Base-by-base conservation (phyloP, 1,284 basidiomycete genomes). In the Mixia osmundae region DNA sequence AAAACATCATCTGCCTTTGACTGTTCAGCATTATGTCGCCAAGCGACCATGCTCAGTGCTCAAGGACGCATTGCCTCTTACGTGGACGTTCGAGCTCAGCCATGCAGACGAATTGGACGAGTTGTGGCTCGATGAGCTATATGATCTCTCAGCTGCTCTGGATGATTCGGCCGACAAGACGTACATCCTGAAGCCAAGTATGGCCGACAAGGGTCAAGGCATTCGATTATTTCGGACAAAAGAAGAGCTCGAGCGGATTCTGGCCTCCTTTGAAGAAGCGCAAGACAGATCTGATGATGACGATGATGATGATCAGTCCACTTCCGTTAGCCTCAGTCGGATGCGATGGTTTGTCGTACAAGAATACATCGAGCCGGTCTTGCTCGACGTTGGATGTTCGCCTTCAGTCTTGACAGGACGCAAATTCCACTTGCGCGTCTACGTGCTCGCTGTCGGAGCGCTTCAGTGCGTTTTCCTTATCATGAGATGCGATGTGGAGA, bases 141-240 rank as follows among this genome's bases (percentile, higher is more conserved):
- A 75, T 63, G 85, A 94, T 38, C 66, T 97, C 8, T 68, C 65
- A 3, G 58, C 67, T 37, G 60, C 64, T 20, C 62, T 94, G 23
- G 65, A 70, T 20, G 54, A 55, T 25, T 30, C 34, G 2, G 56
- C 56, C 30, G 47, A 56, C 5, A 68, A 61, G 42, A 83, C 46
- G 83, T 94, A 72, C 65, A 87, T 94, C 39, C 57, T 97, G 36
- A 99, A 99, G 58, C 87, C 91, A 25, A 83, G 83, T 9, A 91
- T 99, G 76, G 76, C 87, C 1, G 89, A 97, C 61, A 68, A 83
- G 37, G 91, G 83, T 3, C 79, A 83, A 63, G 91, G 89, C 0
- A 89, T 99, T 44, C 62, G 87, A 25, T 61, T 99, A 35, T 95
- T 99, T 56, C 70, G 76, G 36, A 74, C 67, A 33, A 73, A 76